Evolutionary conservation across 345 rosid species (phyloP), one percentile per base, ranked within the genome.

Genomic region (Arabidopsis suecica): DNA sequence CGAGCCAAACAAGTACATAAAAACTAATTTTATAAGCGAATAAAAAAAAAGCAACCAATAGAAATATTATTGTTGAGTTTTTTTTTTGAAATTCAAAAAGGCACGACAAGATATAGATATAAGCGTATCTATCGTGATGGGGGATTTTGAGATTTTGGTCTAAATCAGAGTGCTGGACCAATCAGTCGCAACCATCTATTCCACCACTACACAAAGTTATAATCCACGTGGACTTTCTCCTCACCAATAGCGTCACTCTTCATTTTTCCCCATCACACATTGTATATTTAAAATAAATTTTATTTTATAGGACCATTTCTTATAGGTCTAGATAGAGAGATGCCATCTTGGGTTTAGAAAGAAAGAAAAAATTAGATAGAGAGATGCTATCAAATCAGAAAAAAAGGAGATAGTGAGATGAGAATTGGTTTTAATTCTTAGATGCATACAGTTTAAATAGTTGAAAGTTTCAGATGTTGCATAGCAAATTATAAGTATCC

Each of bases 111-210:
- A 77, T 63, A 14, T 18, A 63, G 44, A 77, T 16, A 63, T 47
- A 47, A 51, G 69, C 74, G 69, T 69, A 70, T 70, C 71, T 47
- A 64, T 70, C 61, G 72, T 71, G 72, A 70, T 64, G 32, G 65
- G 36, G 14, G 14, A 12, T 42, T 75, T 75, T 54, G 53, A 77
- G 72, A 77, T 23, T 77, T 56, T 63, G 75, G 75, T 55, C 71
- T 66, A 53, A 70, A 55, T 25, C 60, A 68, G 41, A 77, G 37
- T 13, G 76, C 55, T 77, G 80, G 76, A 70, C 80, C 72, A 77
- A 77, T 77, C 47, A 57, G 38, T 10, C 12, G 6, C 37, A 20
- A 64, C 67, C 80, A 77, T 70, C 55, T 77, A 77, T 71, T 63
- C 70, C 54, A 77, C 72, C 75, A 77, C 80, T 70, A 56, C 12